Evolutionary conservation across 495 filamentous ascomycete genomes (phyloP).

Genomic region (Hypoxylon crocopeplum): DNA sequence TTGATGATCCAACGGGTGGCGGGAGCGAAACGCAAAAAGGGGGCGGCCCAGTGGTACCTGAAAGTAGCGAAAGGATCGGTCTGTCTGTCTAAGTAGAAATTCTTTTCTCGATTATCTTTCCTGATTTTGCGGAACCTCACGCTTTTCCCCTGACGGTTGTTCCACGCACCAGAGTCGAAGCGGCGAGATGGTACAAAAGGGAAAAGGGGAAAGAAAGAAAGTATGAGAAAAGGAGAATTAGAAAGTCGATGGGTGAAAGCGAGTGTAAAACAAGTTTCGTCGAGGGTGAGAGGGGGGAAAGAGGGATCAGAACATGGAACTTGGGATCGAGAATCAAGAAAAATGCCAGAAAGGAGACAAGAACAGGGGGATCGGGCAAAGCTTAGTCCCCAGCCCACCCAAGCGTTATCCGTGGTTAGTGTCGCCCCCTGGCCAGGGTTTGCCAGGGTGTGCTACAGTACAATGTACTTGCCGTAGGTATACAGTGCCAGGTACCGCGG

Average conservation of each 20-base stretch:
- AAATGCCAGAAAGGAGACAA: slow-evolving; percentile 43
- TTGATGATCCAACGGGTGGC: slow-evolving; percentile 30
- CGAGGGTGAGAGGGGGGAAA: slow-evolving; percentile 35
- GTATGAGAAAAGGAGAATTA: slow-evolving; percentile 26
- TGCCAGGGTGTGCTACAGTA: slow-evolving; percentile 1
- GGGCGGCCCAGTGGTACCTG: slow-evolving; percentile 24
- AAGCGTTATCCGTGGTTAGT: slow-evolving; percentile 20
- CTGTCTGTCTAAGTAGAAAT: slow-evolving; percentile 8
- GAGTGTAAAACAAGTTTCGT: slow-evolving; percentile 43
- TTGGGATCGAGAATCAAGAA: slow-evolving; percentile 43
- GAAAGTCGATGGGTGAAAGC: slow-evolving; percentile 36
- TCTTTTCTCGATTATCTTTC: slow-evolving; percentile 9
- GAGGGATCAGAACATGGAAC: slow-evolving; percentile 36
- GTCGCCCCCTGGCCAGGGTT: slow-evolving; percentile 24
- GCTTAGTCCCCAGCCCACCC: slow-evolving; percentile 31
- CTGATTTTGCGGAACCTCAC: slow-evolving; percentile 19
- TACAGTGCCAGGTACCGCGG: neutral
- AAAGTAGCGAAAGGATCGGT: slow-evolving; percentile 39
- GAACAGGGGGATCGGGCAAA: slow-evolving; percentile 31
- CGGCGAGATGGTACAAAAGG: slow-evolving; percentile 31
- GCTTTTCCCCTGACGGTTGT: slow-evolving; percentile 22
- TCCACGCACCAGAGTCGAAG: slow-evolving; percentile 33
- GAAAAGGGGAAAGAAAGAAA: slow-evolving; percentile 31
- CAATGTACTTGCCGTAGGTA: slow-evolving; percentile 1
- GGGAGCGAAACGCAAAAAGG: slow-evolving; percentile 37